Evolutionary conservation across 768 basidiomycete genomes (phyloP), one percentile per base, ranked within the genome.

Genomic region (Punctularia strigosozonata): DNA sequence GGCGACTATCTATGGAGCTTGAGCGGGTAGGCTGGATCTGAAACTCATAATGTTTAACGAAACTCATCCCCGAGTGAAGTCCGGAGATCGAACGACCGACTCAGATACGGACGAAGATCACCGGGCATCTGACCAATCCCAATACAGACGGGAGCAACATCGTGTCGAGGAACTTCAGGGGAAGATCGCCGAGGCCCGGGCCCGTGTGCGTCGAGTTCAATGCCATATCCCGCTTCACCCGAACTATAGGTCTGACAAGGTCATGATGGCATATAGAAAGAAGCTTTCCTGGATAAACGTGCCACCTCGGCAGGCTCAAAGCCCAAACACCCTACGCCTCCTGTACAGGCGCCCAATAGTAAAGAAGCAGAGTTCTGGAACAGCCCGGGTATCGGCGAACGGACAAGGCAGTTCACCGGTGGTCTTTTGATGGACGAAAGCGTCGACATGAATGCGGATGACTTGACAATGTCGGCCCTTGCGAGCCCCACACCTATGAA

Each of bases 281-380:
- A 49, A n/a, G 43, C 46, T n/a, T 36, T 56, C 3, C 50, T 49
- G 10, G 40, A 46, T 37, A 43, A 14, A 12, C 47, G 46, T 17
- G 25, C 51, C 48, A 50, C 42, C 31, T 15, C 38, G 37, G 41
- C 42, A 46, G 44, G 41, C 26, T 41, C 50, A 18, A 52, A 44
- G 34, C 43, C 40, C 43, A 43, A 50, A 33, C 50, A 45, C 37
- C 46, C 50, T 35, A 49, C 48, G 17, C 45, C 13, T 21, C 36
- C 38, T 35, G 57, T 18, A 40, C 53, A 41, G 12, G 23, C 40
- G 2, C 26, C 40, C 8, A 28, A 36, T 1, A 38, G 46, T 4
- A 60, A 68, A 20, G 78, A 80, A 51, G 69, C 75, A 25, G 64
- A 63, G 30, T 77, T 80, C 50, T 81, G 79, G 77, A 69, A 65